A percentile compares a stretch with the other conserved stretches of the same genome.
These are phyloP conservation scores for Fusarium coffeatum DNA, from an alignment of 2,329 filamentous ascomycete species.

Conservation along the genomic window DNA sequence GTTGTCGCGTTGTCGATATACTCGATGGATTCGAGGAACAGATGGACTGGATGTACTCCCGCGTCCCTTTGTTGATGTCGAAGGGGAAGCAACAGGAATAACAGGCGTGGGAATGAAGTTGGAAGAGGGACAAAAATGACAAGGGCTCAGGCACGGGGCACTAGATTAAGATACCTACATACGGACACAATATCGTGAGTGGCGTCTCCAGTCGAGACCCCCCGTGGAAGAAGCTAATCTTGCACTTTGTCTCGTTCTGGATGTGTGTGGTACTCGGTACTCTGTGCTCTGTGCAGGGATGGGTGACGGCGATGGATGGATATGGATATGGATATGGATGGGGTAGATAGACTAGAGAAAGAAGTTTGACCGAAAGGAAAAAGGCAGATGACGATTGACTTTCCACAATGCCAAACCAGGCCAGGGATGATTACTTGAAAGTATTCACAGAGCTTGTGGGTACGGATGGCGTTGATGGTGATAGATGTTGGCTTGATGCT, in stretches of 20 bases:
- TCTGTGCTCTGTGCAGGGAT: constrained; percentile 27
- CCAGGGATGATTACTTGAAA: constrained; percentile 5
- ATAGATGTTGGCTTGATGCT: not conserved
- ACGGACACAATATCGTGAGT: constrained; percentile 32
- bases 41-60: constrained; percentile 4
- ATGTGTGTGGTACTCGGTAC: constrained; percentile 29
- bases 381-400: constrained; percentile 9
- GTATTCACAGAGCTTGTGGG: not conserved
- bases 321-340: constrained; percentile 1
- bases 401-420: not conserved
- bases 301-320: constrained; percentile 14
- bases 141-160: constrained; percentile 9
- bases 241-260: constrained; percentile 37
- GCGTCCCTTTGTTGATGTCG: constrained; percentile 2
- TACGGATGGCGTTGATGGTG: not conserved
- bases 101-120: constrained; percentile 9
- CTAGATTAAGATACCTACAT: not conserved
- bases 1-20: constrained; percentile 15
- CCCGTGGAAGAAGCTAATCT: constrained; percentile 31
- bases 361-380: constrained; percentile 14
- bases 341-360: not conserved
- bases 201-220: constrained; percentile 19
- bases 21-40: constrained; percentile 22
- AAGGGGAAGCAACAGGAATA: constrained; percentile 1
- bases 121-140: constrained; percentile 21